These are phyloP conservation scores for Teunomyces tritomae DNA, from an alignment of 805 yeast species.

Conservation along the genomic window DNA sequence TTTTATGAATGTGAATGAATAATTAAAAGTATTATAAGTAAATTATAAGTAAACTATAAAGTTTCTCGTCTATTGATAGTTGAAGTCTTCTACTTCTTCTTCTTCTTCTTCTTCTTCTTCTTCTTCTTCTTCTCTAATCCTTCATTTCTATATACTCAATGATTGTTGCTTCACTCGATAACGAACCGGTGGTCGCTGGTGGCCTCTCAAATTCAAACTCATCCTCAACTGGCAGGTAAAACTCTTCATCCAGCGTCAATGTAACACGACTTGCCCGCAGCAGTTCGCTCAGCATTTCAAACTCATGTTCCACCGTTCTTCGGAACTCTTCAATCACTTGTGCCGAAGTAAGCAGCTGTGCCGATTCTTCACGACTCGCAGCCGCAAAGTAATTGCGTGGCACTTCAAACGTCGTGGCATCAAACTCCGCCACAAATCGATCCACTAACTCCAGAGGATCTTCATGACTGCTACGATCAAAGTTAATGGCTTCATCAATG, in stretches of 20 bases:
- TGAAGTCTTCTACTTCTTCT: background rate
- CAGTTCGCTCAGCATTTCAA: background rate
- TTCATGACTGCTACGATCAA: background rate
- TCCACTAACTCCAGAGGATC: conserved; percentile 1
- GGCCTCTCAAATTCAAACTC: conserved; percentile 7
- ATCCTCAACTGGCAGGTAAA: conserved; percentile 31
- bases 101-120: background rate
- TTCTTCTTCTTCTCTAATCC: background rate
- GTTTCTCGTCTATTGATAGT: background rate
- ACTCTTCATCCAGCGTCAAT: conserved; percentile 30
- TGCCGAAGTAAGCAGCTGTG: conserved; percentile 25
- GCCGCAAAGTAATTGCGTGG: conserved; percentile 10
- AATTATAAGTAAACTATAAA: too few relatives aligned
- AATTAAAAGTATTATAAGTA: too few relatives aligned
- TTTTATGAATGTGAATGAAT: too few relatives aligned
- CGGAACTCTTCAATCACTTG: conserved; percentile 9
- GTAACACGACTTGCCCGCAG: conserved; percentile 6
- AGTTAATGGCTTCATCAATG: background rate
- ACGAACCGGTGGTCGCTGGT: conserved; percentile 1
- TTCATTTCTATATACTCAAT: background rate
- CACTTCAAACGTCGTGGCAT: conserved; percentile 10
- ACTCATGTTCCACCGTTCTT: background rate
- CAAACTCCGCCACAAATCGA: background rate
- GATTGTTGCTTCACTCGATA: conserved; percentile 10
- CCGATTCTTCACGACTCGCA: conserved; percentile 15